Evolutionary conservation across 352 stramenopile species (phyloP), one percentile per base, ranked within the genome.

Genomic region (Globisporangium acanthophoron): DNA sequence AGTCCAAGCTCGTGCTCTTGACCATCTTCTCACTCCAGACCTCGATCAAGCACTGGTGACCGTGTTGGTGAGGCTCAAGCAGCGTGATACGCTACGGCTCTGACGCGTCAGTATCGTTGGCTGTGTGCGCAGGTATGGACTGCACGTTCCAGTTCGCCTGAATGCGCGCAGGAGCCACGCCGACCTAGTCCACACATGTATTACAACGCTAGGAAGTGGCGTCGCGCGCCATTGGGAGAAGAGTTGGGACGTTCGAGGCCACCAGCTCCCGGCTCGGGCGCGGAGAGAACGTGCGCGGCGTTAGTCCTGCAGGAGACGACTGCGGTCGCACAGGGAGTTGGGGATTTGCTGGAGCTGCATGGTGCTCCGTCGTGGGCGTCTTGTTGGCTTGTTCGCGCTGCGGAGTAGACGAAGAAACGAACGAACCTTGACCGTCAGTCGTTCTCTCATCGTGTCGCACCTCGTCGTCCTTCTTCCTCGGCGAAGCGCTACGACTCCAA

Each of bases 1-100:
- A 79, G 31, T 53, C 39, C 9, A 78, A 74, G 37, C 35, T 85
- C 15, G 33, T 74, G n/a, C 64, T 76, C 39, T 78, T 71, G 74
- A 65, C 80, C 4, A 60, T 76, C 13, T 77, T 72, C 60, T 65
- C 66, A 4, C 52, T 73, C 6, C 71, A 77, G 31, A 56, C 59
- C 0, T 44, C 63, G 11, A 41, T 78, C 6, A 31, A 71, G 1
- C 71, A 83, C 24, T 71, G 66, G 71, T 74, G 16, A 12, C 13
- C 13, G 21, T 12, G 37, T 27, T 27, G 24, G 24, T 27, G 24
- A 24, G 24, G 9, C 33, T 7, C 8, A 3, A 18, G 44, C 18
- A 24, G 21, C 5, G 5, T 27, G 7, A 13, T 18, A 35, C 24
- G 2, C 12, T 13, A 41, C 11, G 11, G 8, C 35, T 7, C 35